Evolutionary conservation across 805 yeast species (phyloP).

Genomic region (Ogataea paradorogensis): DNA sequence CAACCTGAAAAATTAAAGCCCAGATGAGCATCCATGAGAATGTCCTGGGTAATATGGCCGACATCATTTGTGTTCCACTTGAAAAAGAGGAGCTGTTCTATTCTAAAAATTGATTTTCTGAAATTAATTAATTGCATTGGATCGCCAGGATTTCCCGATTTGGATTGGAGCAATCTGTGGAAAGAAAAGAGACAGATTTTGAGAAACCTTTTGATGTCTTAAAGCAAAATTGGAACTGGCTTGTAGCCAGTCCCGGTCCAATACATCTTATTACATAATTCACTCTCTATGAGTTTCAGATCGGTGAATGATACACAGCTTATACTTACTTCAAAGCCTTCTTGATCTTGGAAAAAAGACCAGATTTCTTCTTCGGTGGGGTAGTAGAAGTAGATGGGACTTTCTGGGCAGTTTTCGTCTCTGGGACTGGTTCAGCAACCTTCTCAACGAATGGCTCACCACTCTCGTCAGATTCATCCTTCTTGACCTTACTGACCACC

Average conservation of each 20-base stretch:
- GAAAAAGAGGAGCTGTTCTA: conserved; percentile 4
- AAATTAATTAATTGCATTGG: conserved; percentile 4
- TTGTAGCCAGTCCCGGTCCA: neutral
- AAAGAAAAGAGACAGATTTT: neutral
- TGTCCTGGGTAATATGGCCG: neutral
- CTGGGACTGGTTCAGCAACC: neutral
- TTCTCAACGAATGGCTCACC: neutral
- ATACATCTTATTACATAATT: no score
- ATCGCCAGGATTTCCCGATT: conserved; percentile 7
- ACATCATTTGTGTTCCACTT: neutral
- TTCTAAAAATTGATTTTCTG: conserved; percentile 3
- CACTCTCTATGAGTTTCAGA: no score
- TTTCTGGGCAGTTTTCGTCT: conserved; percentile 3
- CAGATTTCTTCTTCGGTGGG: conserved; percentile 37
- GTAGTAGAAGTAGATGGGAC: conserved; percentile 6
- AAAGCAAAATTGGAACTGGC: neutral
- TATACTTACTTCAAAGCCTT: conserved; percentile 33
- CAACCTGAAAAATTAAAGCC: neutral
- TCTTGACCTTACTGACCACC: conserved; percentile 31
- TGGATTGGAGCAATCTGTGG: conserved; percentile 3
- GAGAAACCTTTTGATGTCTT: neutral
- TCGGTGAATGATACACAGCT: neutral
- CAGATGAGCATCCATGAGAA: conserved; percentile 1
- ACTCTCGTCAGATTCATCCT: conserved; percentile 19
- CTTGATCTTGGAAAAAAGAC: conserved; percentile 42